Base-by-base conservation (phyloP, 2,329 filamentous ascomycete genomes). In the Endothia cerciana region DNA sequence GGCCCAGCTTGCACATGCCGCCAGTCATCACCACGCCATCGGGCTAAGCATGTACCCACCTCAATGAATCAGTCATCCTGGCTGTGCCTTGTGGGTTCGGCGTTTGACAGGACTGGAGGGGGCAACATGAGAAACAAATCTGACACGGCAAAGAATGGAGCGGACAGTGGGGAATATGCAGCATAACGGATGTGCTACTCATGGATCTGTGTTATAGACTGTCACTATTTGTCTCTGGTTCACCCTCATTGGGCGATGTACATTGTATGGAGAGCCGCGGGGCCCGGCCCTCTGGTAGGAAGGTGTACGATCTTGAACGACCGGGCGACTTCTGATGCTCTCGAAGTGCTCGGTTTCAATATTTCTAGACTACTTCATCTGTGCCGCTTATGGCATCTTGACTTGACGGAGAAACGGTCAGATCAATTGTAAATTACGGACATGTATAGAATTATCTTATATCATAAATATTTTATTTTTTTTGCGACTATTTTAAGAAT, bases 1-100 rank as follows among this genome's bases (percentile, higher is more conserved):
- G 66, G 66, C 66, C 66, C 19, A 63, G 60, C 64, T 51, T 68
- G 60, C 66, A 68, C 57, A 64, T 62, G 57, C 61, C 66, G 19
- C 57, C 66, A 13, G 10, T 62, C 38, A 40, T 64, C 25, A 25
- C 57, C 19, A 61, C 64, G 7, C 66, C 66, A 15, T 63, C 64
- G 33, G 64, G 60, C 47, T 68, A 65, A 62, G 25, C n/a, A 5
- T 19, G 15, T 33, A 30, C 45, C 7, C 13, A 5, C n/a, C 17
- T 1, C 30, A 11, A 15, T 7, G 28, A 28, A 22, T 8, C 22
- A 36, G 60, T 38, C 45, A 45, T 49, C 41, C 60, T 43, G 53
- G 56, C 19, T 60, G 53, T 60, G 28, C 25, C 58, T 38, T 67
- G 47, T 59, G 22, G 43, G 28, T 28, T 59, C 43, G 58, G 65